These are phyloP conservation scores for Beta corolliflora DNA, from an alignment of 179 eudicot species.

Conservation along the genomic window DNA sequence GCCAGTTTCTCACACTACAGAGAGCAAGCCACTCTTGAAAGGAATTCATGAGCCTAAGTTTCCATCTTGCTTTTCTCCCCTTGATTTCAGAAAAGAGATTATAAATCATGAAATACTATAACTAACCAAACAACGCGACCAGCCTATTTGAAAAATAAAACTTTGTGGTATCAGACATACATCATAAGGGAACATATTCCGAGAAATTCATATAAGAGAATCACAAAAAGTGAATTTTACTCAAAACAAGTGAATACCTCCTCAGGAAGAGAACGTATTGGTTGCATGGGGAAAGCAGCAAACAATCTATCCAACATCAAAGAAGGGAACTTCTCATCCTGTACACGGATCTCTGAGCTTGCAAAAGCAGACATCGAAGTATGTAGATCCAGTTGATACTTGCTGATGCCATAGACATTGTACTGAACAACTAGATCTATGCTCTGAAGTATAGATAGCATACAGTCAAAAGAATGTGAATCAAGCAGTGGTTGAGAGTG, in stretches of 20 bases:
- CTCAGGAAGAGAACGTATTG: constrained; percentile 50
- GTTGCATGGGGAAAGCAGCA: constrained; percentile 68
- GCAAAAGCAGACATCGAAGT: constrained; percentile 30
- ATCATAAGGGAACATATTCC: not conserved
- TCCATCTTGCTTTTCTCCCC: not conserved
- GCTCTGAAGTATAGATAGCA: constrained; percentile 76
- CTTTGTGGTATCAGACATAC: constrained; percentile 1
- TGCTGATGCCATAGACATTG: constrained; percentile 44
- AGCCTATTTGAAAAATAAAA: not conserved
- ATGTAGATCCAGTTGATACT: constrained; percentile 32
- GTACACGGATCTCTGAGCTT: constrained; percentile 22
- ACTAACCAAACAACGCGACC: not conserved
- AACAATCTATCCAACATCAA: constrained; percentile 66
- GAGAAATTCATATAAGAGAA: not conserved
- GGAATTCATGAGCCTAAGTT: not conserved
- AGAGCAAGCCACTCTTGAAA: not conserved
- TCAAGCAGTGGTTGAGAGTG: constrained; percentile 56
- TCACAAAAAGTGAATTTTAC: not conserved
- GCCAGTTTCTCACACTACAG: not conserved
- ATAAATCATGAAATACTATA: not conserved
- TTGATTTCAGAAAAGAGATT: not conserved
- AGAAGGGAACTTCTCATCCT: constrained; percentile 38
- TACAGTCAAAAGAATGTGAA: constrained; percentile 73
- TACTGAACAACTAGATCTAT: constrained; percentile 59
- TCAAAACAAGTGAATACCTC: constrained; percentile 51